Evolutionary conservation across 495 filamentous ascomycete genomes (phyloP).

Genomic region (Aspergillus leporis): DNA sequence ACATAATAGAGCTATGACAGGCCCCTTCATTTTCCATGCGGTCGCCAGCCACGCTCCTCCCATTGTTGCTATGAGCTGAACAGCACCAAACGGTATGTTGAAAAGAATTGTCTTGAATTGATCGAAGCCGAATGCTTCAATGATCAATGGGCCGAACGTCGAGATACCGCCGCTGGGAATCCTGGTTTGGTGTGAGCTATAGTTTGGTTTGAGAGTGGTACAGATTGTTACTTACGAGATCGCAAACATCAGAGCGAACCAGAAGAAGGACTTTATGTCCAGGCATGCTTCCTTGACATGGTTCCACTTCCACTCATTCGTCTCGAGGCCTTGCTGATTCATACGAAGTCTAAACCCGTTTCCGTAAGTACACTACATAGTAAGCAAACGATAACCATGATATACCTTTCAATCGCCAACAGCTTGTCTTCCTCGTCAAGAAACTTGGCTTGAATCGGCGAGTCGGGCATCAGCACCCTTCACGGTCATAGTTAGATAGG

Average conservation of each 20-base stretch:
- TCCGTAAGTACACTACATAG: not conserved
- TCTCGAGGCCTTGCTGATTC: conserved; percentile 63
- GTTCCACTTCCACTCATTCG: conserved; percentile 60
- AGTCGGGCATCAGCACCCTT: conserved; percentile 58
- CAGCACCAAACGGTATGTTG: conserved; percentile 65
- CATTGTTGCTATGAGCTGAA: conserved; percentile 59
- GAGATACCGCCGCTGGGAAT: conserved; percentile 63
- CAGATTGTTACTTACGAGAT: conserved; percentile 37
- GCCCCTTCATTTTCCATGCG: conserved; percentile 53
- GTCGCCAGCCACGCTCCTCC: conserved; percentile 58
- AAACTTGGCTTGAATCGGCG: conserved; percentile 59
- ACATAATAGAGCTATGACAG: conserved; percentile 55
- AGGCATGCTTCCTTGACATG: conserved; percentile 61
- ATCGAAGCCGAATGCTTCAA: conserved; percentile 61
- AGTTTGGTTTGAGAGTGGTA: not conserved
- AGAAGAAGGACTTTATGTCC: conserved; percentile 67
- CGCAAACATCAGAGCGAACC: conserved; percentile 60
- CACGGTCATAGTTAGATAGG: conserved; percentile 10
- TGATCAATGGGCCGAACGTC: conserved; percentile 65
- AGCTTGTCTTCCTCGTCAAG: conserved; percentile 59
- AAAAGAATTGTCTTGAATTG: conserved; percentile 62
- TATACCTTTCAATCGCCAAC: conserved; percentile 58
- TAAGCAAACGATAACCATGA: not conserved
- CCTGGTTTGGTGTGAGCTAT: conserved; percentile 35
- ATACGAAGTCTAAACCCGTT: conserved; percentile 47